Conservation (phyloP, 257 asterid genomes). For the Penstemon davidsonii region DNA sequence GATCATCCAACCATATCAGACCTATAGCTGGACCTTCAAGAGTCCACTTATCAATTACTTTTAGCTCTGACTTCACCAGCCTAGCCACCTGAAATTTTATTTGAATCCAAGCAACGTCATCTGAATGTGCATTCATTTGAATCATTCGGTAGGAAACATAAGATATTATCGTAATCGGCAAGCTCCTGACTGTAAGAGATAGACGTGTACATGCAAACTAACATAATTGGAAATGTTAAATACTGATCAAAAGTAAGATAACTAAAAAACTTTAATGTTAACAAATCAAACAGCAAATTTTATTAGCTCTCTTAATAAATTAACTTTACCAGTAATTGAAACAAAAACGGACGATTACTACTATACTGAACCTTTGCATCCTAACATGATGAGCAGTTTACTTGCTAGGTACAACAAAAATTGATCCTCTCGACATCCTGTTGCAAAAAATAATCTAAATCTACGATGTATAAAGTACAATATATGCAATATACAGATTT, state of each 20-base stretch:
- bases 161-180: conserved; percentile 20
- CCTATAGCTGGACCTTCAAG: conserved; percentile 77
- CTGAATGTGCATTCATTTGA: conserved; percentile 48
- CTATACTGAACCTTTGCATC: conserved; percentile 60
- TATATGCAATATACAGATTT: no score
- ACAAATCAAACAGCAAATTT: conserved; percentile 18
- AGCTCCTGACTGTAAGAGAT: conserved; percentile 1
- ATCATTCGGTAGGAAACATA: conserved; percentile 37
- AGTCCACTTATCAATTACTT: conserved; percentile 65
- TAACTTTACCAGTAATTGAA: conserved; percentile 11
- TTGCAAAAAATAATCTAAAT: conserved; percentile 37
- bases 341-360: neutral
- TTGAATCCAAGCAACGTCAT: conserved; percentile 70
- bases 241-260: conserved; percentile 11
- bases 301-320: conserved; percentile 6
- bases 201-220: neutral
- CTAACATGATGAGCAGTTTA: conserved; percentile 69
- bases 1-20: conserved; percentile 88
- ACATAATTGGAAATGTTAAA: conserved; percentile 1
- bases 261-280: conserved; percentile 5
- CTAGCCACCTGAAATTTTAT: conserved; percentile 72
- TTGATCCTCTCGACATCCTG: conserved; percentile 84
- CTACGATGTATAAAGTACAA: no score
- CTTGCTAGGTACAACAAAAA: conserved; percentile 75
- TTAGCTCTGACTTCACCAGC: conserved; percentile 76